Conservation (phyloP, 805 yeast species). For the Scheffersomyces coipomensis region DNA sequence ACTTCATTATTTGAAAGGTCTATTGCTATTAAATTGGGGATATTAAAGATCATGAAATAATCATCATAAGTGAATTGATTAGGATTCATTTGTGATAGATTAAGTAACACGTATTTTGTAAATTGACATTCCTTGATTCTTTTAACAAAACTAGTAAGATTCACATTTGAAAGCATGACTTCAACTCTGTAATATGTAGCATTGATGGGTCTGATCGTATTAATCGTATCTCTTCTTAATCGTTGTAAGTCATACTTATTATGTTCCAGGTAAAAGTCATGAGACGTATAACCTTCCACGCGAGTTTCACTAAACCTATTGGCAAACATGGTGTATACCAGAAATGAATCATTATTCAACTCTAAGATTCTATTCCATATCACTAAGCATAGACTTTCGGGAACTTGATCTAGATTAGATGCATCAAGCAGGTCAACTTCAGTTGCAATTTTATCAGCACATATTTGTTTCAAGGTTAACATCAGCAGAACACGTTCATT, state of each 20-base stretch:
- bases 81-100: conserved; percentile 17
- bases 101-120: conserved; percentile 21
- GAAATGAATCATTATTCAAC: conserved; percentile 27
- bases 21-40: conserved; percentile 24
- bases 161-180: conserved; percentile 29
- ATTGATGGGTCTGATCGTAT: conserved; percentile 10
- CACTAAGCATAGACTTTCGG: conserved; percentile 25
- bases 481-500: conserved; percentile 8
- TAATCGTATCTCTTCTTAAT: conserved; percentile 10
- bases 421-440: conserved; percentile 21
- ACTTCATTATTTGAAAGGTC: conserved; percentile 25
- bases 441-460: conserved; percentile 27
- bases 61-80: conserved; percentile 16
- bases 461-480: conserved; percentile 20
- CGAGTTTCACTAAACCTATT: conserved; percentile 12
- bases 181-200: conserved; percentile 30
- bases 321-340: conserved; percentile 27
- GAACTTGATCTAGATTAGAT: conserved; percentile 17
- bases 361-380: conserved; percentile 32
- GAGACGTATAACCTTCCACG: conserved; percentile 25
- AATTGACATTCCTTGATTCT: conserved; percentile 15
- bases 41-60: conserved; percentile 21
- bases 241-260: background rate
- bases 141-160: conserved; percentile 17
- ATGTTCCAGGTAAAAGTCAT: conserved; percentile 8